phyloP scores from a whole-genome alignment of 2,329 filamentous ascomycete species.

The Cytospora mali region DNA sequence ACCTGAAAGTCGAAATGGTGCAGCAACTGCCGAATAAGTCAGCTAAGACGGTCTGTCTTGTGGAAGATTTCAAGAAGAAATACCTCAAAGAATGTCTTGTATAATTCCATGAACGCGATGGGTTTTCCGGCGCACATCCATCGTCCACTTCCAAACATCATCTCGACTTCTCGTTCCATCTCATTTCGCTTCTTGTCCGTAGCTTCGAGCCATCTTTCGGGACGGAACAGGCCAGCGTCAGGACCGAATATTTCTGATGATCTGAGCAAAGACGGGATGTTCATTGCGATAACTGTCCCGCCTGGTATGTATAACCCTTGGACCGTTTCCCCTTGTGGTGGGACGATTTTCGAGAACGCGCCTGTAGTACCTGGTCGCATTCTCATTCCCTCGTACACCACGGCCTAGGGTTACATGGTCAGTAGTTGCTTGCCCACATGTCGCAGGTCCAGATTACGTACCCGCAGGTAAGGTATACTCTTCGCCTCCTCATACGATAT shows the following conservation, averaged over 20 bases:
- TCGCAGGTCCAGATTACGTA: neutral
- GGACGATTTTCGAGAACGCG: conserved; percentile 32
- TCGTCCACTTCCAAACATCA: conserved; percentile 53
- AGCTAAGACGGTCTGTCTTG: no score
- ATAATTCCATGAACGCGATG: conserved; percentile 23
- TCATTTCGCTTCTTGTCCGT: conserved; percentile 42
- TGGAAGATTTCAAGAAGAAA: conserved; percentile 7
- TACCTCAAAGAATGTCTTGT: conserved; percentile 40
- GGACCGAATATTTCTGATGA: conserved; percentile 57
- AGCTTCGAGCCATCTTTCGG: conserved; percentile 50
- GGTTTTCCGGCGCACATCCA: conserved; percentile 25
- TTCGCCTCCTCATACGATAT: conserved; percentile 35
- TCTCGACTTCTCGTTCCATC: conserved; percentile 49
- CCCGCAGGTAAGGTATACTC: conserved; percentile 48
- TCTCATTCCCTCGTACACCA: conserved; percentile 53
- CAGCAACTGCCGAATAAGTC: conserved; percentile 4
- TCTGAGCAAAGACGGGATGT: conserved; percentile 64
- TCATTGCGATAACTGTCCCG: conserved; percentile 24
- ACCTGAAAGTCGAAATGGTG: conserved; percentile 22
- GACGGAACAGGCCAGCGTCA: conserved; percentile 49
- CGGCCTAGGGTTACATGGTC: conserved; percentile 38
- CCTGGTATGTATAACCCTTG: conserved; percentile 28
- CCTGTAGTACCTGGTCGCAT: conserved; percentile 46
- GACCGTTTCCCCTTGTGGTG: conserved; percentile 35
- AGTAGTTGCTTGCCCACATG: neutral